phyloP scores from a whole-genome alignment of 257 asterid genomes.

The Scutellaria galericulata region DNA sequence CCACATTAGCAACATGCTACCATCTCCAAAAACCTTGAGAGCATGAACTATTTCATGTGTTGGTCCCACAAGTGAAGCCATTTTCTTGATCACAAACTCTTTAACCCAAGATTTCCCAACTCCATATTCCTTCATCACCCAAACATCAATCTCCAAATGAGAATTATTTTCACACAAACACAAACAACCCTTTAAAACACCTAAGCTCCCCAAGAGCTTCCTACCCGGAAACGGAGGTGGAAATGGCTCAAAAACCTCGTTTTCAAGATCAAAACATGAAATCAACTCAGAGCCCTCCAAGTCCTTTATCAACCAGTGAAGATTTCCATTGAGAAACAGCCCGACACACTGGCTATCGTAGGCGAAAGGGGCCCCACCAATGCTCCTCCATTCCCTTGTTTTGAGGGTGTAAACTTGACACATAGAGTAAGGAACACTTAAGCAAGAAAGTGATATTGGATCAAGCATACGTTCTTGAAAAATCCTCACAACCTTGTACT shows the following conservation, averaged over 20 bases:
- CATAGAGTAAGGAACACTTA: slow-evolving; percentile 38
- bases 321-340: slow-evolving; percentile 40
- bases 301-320: slow-evolving; percentile 65
- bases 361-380: slow-evolving; percentile 37
- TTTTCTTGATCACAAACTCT: too few species aligned
- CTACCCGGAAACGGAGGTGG: slow-evolving; percentile 46
- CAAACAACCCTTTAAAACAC: slow-evolving; percentile 36
- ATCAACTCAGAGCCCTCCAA: slow-evolving; percentile 42
- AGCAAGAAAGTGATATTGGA: slow-evolving; percentile 28
- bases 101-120: too few species aligned
- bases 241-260: slow-evolving; percentile 44
- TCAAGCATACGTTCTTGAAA: slow-evolving; percentile 43
- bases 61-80: too few species aligned
- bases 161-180: too few species aligned
- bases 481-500: slow-evolving; percentile 56
- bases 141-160: too few species aligned
- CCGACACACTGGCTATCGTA: slow-evolving; percentile 40
- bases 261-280: slow-evolving; percentile 57
- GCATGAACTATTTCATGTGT: too few species aligned
- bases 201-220: slow-evolving; percentile 45
- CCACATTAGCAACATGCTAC: slow-evolving; percentile 46
- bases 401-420: slow-evolving; percentile 56
- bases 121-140: too few species aligned
- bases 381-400: slow-evolving; percentile 43
- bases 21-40: too few species aligned